These are phyloP conservation scores for Chalciporus pseudorubinellus DNA, from an alignment of 768 basidiomycete species.

Conservation along the genomic window DNA sequence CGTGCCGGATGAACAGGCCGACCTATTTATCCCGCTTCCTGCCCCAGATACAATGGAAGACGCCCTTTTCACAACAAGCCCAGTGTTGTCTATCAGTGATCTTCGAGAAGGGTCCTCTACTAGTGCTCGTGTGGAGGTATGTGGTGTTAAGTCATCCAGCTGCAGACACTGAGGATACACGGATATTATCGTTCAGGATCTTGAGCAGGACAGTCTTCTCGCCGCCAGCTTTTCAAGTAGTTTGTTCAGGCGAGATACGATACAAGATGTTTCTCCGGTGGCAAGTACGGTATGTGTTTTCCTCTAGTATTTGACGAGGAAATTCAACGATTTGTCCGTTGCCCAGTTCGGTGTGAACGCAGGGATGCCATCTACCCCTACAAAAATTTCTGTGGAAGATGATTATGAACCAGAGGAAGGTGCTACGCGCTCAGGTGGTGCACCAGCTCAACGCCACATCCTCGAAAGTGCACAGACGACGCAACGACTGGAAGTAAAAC, in stretches of 20 bases:
- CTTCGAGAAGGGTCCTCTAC: background rate
- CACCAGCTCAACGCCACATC: background rate
- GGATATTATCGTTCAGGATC: no score
- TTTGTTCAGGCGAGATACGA: background rate
- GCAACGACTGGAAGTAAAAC: background rate
- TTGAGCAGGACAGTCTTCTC: conserved; percentile 2
- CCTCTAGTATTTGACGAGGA: background rate
- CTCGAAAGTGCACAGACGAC: background rate
- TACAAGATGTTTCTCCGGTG: background rate
- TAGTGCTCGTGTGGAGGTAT: conserved; percentile 1
- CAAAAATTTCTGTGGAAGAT: background rate
- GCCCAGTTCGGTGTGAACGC: background rate
- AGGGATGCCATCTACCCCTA: background rate
- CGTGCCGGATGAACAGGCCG: background rate
- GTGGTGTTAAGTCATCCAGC: background rate
- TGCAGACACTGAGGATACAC: background rate
- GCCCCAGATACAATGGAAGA: conserved; percentile 14
- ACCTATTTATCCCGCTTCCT: conserved; percentile 13
- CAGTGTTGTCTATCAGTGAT: background rate
- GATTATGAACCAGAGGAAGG: background rate
- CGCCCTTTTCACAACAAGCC: conserved; percentile 13
- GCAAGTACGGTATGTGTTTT: conserved; percentile 8
- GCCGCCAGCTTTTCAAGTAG: background rate
- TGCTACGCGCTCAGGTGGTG: background rate
- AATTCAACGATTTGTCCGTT: background rate